These are phyloP conservation scores for Plicaturopsis crispa DNA, from an alignment of 768 basidiomycete genomes.

Conservation along the genomic window DNA sequence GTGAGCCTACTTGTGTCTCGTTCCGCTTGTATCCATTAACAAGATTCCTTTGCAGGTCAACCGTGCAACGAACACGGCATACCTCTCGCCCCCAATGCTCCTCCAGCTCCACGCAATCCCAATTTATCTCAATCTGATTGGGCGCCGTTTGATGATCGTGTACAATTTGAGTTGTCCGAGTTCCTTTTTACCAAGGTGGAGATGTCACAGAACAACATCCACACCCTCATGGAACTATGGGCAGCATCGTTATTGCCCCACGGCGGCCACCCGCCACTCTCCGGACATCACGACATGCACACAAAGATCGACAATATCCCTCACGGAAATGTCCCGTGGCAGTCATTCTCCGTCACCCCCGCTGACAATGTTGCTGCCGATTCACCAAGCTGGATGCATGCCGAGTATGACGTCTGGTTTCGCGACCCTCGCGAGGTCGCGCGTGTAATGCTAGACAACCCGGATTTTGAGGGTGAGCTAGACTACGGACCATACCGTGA, in stretches of 20 bases:
- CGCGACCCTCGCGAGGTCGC: slow-evolving; percentile 10
- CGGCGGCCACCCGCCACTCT: slow-evolving; percentile 20
- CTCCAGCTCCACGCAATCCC: slow-evolving; percentile 1
- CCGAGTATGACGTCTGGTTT: slow-evolving; percentile 16
- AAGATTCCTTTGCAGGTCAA: not conserved
- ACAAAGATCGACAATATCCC: slow-evolving; percentile 25
- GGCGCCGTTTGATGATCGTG: slow-evolving; percentile 8
- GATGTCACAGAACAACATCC: slow-evolving; percentile 9
- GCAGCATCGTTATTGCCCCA: slow-evolving; percentile 5
- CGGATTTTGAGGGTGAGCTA: slow-evolving; percentile 12
- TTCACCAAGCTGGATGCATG: slow-evolving; percentile 18
- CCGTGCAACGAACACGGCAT: slow-evolving; percentile 9
- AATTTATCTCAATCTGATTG: slow-evolving; percentile 5
- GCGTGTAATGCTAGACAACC: slow-evolving; percentile 12
- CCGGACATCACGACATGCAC: slow-evolving; percentile 21
- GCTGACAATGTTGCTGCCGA: slow-evolving; percentile 10
- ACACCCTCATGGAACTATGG: slow-evolving; percentile 1
- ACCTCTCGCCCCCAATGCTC: not conserved
- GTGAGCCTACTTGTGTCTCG: not conserved
- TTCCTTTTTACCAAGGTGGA: slow-evolving; percentile 14
- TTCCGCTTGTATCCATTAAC: not conserved
- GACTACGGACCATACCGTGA: slow-evolving; percentile 14
- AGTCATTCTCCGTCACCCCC: slow-evolving; percentile 22
- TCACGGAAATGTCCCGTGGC: slow-evolving; percentile 29
- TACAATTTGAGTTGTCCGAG: slow-evolving; percentile 13